These are phyloP conservation scores for Dendrocalamus sinicus DNA, from an alignment of 176 grass and related monocot genomes.

Conservation along the genomic window DNA sequence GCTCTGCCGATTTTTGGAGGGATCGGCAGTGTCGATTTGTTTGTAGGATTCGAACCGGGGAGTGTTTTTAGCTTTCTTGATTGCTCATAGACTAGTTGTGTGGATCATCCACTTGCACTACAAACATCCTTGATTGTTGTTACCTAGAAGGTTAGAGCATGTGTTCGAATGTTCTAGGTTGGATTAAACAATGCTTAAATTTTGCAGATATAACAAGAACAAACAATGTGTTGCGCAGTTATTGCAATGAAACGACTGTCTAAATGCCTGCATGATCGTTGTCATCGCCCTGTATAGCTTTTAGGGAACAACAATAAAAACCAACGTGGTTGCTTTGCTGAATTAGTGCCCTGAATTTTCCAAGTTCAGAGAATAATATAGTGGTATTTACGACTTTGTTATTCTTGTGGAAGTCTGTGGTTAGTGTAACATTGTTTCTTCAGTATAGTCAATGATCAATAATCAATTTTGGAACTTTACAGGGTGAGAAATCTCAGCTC, in stretches of 20 bases:
- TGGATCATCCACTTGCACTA: neutral
- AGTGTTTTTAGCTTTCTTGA: neutral
- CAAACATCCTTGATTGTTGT: neutral
- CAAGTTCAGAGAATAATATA: neutral
- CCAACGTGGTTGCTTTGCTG: neutral
- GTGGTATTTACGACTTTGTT: neutral
- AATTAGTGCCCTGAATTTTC: neutral
- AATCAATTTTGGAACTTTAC: constrained; percentile 9
- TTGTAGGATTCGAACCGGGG: no score
- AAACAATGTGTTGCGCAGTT: neutral
- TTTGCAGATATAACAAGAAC: neutral
- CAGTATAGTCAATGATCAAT: no score
- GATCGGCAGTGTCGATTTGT: no score
- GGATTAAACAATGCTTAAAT: neutral
- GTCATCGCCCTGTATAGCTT: neutral
- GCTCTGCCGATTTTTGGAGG: no score
- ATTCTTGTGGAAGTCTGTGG: neutral
- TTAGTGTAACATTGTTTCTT: neutral
- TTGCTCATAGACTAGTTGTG: neutral
- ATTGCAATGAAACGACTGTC: neutral
- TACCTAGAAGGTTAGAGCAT: neutral
- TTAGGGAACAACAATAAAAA: neutral
- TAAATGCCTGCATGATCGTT: neutral
- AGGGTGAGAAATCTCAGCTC: constrained; percentile 60
- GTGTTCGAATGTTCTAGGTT: neutral